These are phyloP conservation scores for Ascomycota sp. DNA, from an alignment of 2,329 filamentous ascomycete species.

Conservation along the genomic window DNA sequence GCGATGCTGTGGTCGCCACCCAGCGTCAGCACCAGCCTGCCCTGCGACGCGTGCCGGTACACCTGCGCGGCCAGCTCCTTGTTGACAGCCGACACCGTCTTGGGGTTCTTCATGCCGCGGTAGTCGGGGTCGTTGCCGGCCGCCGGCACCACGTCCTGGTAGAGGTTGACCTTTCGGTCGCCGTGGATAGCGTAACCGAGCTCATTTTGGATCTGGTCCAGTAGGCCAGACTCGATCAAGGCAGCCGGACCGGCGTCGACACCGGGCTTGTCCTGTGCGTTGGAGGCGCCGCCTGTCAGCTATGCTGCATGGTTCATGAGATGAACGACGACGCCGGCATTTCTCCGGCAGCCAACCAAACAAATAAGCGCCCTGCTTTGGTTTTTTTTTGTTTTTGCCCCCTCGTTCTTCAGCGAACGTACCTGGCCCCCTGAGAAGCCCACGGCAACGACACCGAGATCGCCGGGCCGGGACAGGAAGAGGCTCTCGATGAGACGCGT, in stretches of 20 bases:
- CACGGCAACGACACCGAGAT: slow-evolving; percentile 82
- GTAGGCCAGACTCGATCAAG: slow-evolving; percentile 71
- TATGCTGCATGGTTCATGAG: no score
- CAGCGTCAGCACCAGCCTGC: slow-evolving; percentile 76
- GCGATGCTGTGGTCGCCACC: slow-evolving; percentile 95
- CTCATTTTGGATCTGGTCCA: slow-evolving; percentile 64
- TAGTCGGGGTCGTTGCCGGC: slow-evolving; percentile 60
- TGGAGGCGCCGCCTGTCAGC: no score
- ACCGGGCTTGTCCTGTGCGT: slow-evolving; percentile 63
- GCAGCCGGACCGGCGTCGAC: slow-evolving; percentile 82
- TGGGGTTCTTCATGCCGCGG: slow-evolving; percentile 88
- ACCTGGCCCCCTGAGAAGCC: slow-evolving; percentile 95
- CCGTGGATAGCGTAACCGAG: slow-evolving; percentile 77
- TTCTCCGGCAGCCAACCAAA: no score
- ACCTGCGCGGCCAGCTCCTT: slow-evolving; percentile 62
- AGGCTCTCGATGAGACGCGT: slow-evolving; percentile 38
- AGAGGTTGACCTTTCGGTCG: slow-evolving; percentile 64
- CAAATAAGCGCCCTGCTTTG: no score
- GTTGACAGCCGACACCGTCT: slow-evolving; percentile 69
- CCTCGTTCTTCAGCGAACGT: slow-evolving; percentile 11
- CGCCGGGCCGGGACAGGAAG: slow-evolving; percentile 60
- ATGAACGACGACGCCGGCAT: no score
- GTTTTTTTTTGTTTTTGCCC: no score
- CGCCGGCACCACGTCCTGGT: slow-evolving; percentile 51
- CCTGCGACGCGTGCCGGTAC: slow-evolving; percentile 65